Conservation (phyloP, 345 rosid species). For the Aquilaria malaccensis region DNA sequence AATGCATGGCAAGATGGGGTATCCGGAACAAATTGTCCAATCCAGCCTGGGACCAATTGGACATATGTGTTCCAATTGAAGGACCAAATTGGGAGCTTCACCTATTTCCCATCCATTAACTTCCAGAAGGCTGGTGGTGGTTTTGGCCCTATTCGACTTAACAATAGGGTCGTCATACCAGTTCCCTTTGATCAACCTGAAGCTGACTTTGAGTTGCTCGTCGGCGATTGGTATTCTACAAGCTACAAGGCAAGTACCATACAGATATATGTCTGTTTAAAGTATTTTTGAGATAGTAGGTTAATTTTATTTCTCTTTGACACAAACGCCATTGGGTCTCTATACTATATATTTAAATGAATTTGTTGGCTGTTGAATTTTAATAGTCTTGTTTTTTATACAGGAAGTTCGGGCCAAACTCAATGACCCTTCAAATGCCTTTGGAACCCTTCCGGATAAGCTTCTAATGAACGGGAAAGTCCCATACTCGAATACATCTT, state of each 20-base stretch:
- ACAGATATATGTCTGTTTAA: too few species aligned
- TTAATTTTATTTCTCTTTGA: too few species aligned
- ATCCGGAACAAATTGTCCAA: conserved; percentile 69
- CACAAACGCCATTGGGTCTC: too few species aligned
- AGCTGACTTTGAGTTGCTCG: conserved; percentile 59
- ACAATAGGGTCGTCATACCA: conserved; percentile 37
- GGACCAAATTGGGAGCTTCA: conserved; percentile 75
- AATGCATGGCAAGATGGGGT: conserved; percentile 92
- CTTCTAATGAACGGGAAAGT: conserved; percentile 34
- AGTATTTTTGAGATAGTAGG: too few species aligned
- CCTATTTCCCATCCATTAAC: conserved; percentile 58
- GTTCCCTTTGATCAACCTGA: conserved; percentile 56
- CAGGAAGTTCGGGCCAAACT: conserved; percentile 12
- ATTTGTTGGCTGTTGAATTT: too few species aligned
- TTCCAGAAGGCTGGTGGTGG: conserved; percentile 77
- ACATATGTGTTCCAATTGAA: conserved; percentile 59
- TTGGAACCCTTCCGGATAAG: conserved; percentile 9
- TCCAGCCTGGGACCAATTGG: conserved; percentile 58
- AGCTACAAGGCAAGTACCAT: conserved; percentile 30
- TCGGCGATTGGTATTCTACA: conserved; percentile 61
- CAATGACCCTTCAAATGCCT: neutral
- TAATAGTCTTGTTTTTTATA: too few species aligned
- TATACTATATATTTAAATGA: too few species aligned
- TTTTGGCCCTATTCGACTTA: conserved; percentile 49
- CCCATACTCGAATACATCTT: conserved; percentile 12